phyloP scores from a whole-genome alignment of 495 filamentous ascomycete genomes.

The Trichoderma asperelloides region DNA sequence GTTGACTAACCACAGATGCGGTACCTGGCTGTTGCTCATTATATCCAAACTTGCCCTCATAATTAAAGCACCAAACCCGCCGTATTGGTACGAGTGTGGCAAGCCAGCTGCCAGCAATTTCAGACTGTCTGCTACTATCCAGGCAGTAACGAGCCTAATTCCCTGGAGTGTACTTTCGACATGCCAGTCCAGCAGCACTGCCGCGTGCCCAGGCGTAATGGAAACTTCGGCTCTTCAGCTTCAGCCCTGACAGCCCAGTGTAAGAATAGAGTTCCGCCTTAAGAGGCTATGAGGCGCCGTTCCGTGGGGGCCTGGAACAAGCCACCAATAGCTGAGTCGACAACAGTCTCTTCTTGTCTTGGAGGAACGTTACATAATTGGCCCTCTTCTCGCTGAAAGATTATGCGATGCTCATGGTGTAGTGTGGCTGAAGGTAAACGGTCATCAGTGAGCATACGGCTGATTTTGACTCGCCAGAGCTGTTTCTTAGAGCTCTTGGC shows the following conservation, averaged over 20 bases:
- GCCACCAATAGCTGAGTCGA: not conserved
- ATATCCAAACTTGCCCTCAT: not conserved
- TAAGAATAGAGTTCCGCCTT: not conserved
- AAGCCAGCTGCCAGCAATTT: too few species aligned
- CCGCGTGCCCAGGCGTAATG: not conserved
- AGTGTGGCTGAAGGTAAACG: not conserved
- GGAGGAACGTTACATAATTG: too few species aligned
- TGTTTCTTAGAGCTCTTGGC: not conserved
- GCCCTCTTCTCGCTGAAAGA: too few species aligned
- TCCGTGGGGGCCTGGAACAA: not conserved
- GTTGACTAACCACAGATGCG: not conserved
- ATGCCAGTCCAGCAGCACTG: not conserved
- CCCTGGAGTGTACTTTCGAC: not conserved
- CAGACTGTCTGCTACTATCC: not conserved
- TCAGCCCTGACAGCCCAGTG: not conserved
- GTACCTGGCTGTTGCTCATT: not conserved
- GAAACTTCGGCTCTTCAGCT: not conserved
- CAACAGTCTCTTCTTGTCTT: not conserved
- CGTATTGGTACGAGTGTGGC: not conserved
- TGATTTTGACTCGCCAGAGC: not conserved
- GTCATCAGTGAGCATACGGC: not conserved
- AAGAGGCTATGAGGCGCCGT: not conserved
- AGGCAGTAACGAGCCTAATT: not conserved
- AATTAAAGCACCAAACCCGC: not conserved
- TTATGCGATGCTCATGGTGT: not conserved